Base-by-base conservation (phyloP, 1,284 basidiomycete species). In the Austroboletus novae-zelandiae region DNA sequence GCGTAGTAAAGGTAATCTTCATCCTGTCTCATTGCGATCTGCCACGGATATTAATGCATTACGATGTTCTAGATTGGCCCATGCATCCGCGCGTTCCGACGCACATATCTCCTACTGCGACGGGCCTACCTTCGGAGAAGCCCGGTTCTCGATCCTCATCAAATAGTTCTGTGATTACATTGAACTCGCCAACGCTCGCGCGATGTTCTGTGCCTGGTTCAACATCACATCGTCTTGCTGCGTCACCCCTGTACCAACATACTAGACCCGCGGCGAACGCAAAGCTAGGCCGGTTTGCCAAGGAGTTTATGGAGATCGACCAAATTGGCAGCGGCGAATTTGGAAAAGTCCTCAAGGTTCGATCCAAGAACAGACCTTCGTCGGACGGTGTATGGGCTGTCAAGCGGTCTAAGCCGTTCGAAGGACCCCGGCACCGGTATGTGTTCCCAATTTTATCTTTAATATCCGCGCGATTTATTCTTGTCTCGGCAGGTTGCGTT, bases 371-470 rank as follows among this genome's bases (percentile, higher is more conserved):
- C 53, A 79, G 74, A 35, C 29, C 37, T 8, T 30, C 50, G 40
- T 68, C 71, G 31, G 75, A 76, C 15, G 74, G 76, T 40, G 73
- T 92, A 20, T 97, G 80, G 68, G 97, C 97, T 3, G 85, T 99
- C 61, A 99, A 99, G 80, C 89, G 90, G 68, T 95, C 92, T 46
- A 94, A 97, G 73, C 82, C 86, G 32, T 96, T 98, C 61, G 88
- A 92, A 62, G 97, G 97, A 34, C 84, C 84, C 36, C 86, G 88
- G 67, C 96, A 98, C 73, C 80, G 93, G 90, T 94, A 69, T 40
- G 55, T 6, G n/a, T 2, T 30, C 13, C 36, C 5, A 29, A 36
- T 23, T 29, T 17, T 17, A 20, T 45, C 15, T 42, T 54, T 51
- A 43, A 53, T 62, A 35, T 52, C 56, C 56, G 42, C 6, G 34